These are phyloP conservation scores for Monilinia fructicola DNA, from an alignment of 2,329 filamentous ascomycete genomes.

Conservation along the genomic window DNA sequence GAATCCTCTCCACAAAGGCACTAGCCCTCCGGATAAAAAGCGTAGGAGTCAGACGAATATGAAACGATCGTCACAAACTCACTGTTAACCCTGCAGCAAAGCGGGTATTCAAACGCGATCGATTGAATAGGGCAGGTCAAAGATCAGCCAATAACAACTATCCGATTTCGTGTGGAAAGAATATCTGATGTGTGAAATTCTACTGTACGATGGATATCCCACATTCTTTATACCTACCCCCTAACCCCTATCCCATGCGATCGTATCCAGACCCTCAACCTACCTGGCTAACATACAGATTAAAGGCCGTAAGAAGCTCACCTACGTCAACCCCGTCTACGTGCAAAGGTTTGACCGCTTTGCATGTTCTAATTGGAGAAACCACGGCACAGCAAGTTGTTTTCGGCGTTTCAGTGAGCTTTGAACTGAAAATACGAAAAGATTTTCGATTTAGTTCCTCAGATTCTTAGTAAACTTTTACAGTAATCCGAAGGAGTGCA, in stretches of 20 bases:
- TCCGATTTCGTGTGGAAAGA: neutral
- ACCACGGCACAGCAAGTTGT: neutral
- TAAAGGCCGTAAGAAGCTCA: neutral
- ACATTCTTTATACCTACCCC: conserved; percentile 15
- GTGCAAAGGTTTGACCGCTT: too few relatives aligned
- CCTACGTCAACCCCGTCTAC: neutral
- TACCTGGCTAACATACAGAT: too few relatives aligned
- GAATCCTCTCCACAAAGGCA: neutral
- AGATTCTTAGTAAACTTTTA: neutral
- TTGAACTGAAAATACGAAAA: conserved; percentile 1
- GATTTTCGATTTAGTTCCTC: neutral
- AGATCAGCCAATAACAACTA: neutral
- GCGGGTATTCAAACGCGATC: neutral
- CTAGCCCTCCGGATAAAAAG: neutral
- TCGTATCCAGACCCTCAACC: neutral
- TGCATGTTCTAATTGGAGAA: neutral
- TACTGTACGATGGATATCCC: neutral
- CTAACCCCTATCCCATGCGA: neutral
- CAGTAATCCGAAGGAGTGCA: neutral
- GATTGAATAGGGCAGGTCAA: conserved; percentile 7
- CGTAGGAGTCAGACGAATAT: conserved; percentile 1
- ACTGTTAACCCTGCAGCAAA: neutral
- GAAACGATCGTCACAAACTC: conserved; percentile 4
- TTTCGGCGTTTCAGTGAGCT: conserved; percentile 6
- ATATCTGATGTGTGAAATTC: neutral